phyloP scores from a whole-genome alignment of 1,284 basidiomycete genomes.

The Heterobasidion irregulare region DNA sequence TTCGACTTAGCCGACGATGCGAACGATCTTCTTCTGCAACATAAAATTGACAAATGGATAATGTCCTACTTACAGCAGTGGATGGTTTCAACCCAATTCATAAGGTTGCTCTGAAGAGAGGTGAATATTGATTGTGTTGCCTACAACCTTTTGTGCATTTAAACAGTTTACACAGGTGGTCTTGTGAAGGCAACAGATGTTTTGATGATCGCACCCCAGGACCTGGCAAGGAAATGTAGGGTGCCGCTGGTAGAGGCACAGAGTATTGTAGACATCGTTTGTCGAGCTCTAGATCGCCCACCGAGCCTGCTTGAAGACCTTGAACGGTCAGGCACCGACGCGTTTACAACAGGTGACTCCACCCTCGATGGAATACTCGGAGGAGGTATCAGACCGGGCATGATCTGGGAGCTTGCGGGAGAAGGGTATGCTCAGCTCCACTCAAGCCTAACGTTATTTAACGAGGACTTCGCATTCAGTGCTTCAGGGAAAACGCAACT shows the following conservation, averaged over 20 bases:
- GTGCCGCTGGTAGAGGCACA: constrained; percentile 39
- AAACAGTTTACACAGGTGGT: neutral
- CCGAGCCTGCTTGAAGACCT: constrained; percentile 29
- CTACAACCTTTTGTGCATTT: too few relatives aligned
- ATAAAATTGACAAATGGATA: neutral
- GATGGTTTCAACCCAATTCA: neutral
- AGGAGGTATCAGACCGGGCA: constrained; percentile 69
- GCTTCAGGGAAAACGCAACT: constrained; percentile 86
- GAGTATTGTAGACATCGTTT: constrained; percentile 38
- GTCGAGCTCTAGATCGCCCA: constrained; percentile 26
- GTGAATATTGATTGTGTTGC: neutral
- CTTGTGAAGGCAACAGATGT: constrained; percentile 35
- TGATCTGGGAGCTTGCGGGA: constrained; percentile 81
- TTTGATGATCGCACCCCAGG: constrained; percentile 35
- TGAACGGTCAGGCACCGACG: constrained; percentile 27
- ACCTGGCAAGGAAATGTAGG: constrained; percentile 46
- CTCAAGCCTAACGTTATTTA: neutral
- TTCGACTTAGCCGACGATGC: neutral
- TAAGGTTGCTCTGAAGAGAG: neutral
- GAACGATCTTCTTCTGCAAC: neutral
- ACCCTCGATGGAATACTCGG: constrained; percentile 59
- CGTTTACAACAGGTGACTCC: constrained; percentile 63
- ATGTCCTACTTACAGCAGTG: neutral
- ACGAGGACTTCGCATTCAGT: constrained; percentile 30
- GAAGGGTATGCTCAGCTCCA: constrained; percentile 54